Base-by-base conservation (phyloP, 163 green algal genomes). In the Volvox carteri region DNA sequence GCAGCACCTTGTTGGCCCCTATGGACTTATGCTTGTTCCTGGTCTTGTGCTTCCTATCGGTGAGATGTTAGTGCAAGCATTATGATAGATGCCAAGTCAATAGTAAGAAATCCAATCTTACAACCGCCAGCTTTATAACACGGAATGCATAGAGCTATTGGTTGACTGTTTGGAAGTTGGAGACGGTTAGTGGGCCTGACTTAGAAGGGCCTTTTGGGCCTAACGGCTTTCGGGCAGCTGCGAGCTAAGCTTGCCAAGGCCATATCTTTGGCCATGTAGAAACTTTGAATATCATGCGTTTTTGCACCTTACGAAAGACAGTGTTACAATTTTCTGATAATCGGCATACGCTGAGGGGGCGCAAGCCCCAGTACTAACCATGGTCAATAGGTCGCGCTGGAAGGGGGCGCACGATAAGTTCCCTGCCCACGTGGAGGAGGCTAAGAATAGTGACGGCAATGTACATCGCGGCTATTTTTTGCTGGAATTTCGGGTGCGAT, bases 391-490 rank as follows among this genome's bases (percentile, higher is more conserved):
- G 14, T 88, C 68, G 8, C 52, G 83, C 11, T 88, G 83, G 83
- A 81, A 81, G 37, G 4, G 14, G 3, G 78, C 78, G 5, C 78
- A 86, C 41, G 83, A 88, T 23, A 81, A 60, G 35, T 88, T 88
- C 28, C 83, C 83, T 5, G 68, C 83, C 2, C 83, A 88, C 35
- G 83, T 88, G 1, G 83, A 88, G 25, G 83, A 88, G 12, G 83
- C 83, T 23, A 42, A 74, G 5, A 83, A 81, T 18, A 81, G 50
- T 18, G 83, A 88, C 35, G 83, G 83, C 33, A 60, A 46, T 28
- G 35, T 88, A 11, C 68, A 83, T 12, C 52, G 52, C 3, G 83
- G 83, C 1, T 88, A 48, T 19, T 41, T 48, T 9, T 35, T 88
- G 25, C 68, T 88, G 25, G 83, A 88, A 28, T 88, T 88, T 37